Conservation (phyloP, 805 yeast species). For the Monosporozyma solicola region DNA sequence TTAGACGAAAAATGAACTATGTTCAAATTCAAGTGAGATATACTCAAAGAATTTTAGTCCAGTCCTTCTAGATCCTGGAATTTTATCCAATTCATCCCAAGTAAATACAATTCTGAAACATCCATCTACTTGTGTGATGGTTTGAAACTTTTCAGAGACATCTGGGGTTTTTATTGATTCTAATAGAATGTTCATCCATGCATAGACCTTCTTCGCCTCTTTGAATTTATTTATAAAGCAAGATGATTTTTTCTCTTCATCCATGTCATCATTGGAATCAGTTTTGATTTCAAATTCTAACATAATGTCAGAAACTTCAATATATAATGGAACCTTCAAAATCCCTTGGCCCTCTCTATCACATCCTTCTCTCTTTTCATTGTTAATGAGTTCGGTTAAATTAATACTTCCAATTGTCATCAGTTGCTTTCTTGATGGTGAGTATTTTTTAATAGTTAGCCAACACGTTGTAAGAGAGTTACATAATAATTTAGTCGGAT, state of each 20-base stretch:
- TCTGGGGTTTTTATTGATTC: background rate
- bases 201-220: background rate
- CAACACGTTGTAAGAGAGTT: conserved; percentile 6
- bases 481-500: conserved; percentile 10
- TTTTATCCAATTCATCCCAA: conserved; percentile 60
- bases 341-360: background rate
- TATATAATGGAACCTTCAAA: background rate
- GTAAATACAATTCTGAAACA: conserved; percentile 9
- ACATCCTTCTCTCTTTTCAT: background rate
- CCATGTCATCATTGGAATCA: too few species aligned
- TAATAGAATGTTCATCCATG: background rate
- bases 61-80: conserved; percentile 46
- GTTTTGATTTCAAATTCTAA: conserved; percentile 13
- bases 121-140: conserved; percentile 9
- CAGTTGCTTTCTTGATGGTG: background rate
- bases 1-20: conserved; percentile 23
- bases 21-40: background rate
- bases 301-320: conserved; percentile 14
- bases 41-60: conserved; percentile 48
- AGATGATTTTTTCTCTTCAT: background rate
- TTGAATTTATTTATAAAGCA: background rate
- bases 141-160: background rate
- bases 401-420: background rate
- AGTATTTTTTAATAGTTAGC: conserved; percentile 18
- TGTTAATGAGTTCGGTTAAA: background rate